Evolutionary conservation across 768 basidiomycete genomes (phyloP).

Genomic region (Leccinum imitatum): DNA sequence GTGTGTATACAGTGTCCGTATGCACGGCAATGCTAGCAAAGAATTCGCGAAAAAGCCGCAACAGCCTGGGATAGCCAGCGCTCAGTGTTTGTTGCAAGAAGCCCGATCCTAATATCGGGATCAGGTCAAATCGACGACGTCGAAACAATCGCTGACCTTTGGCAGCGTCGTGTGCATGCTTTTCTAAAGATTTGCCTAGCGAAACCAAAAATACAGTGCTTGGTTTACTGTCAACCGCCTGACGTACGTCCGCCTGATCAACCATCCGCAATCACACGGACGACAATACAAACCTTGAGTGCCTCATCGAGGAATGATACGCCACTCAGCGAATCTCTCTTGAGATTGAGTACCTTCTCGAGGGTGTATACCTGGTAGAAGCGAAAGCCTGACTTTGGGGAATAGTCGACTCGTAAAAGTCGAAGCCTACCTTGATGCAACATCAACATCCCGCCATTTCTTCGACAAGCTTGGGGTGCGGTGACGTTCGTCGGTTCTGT

Average conservation of each 20-base stretch:
- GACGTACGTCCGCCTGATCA: slow-evolving; percentile 5
- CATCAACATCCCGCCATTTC: slow-evolving; percentile 85
- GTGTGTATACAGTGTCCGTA: slow-evolving; percentile 90
- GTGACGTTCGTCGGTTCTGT: slow-evolving; percentile 90
- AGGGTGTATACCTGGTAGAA: slow-evolving; percentile 79
- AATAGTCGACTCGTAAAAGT: not conserved
- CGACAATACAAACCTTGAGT: slow-evolving; percentile 66
- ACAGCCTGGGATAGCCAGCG: slow-evolving; percentile 79
- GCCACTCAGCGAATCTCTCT: slow-evolving; percentile 79
- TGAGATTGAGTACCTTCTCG: slow-evolving; percentile 89
- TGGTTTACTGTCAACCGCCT: slow-evolving; percentile 90
- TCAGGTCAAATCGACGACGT: slow-evolving; percentile 4
- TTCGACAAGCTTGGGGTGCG: slow-evolving; percentile 74
- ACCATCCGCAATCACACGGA: not conserved
- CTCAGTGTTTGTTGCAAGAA: slow-evolving; percentile 91
- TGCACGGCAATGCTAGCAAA: slow-evolving; percentile 94
- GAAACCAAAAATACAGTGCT: slow-evolving; percentile 90
- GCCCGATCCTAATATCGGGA: slow-evolving; percentile 61
- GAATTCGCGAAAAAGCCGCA: slow-evolving; percentile 95
- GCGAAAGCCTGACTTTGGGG: not conserved
- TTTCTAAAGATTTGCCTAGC: slow-evolving; percentile 77
- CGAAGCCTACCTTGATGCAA: slow-evolving; percentile 60
- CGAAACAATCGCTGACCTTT: slow-evolving; percentile 51
- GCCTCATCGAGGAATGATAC: slow-evolving; percentile 86
- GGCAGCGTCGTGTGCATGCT: slow-evolving; percentile 73